Percentiles rank a stretch among this genome's conserved stretches.
Evolutionary conservation across 108 stramenopile genomes (phyloP).

Genomic region (Aurantiochytrium sp.): DNA sequence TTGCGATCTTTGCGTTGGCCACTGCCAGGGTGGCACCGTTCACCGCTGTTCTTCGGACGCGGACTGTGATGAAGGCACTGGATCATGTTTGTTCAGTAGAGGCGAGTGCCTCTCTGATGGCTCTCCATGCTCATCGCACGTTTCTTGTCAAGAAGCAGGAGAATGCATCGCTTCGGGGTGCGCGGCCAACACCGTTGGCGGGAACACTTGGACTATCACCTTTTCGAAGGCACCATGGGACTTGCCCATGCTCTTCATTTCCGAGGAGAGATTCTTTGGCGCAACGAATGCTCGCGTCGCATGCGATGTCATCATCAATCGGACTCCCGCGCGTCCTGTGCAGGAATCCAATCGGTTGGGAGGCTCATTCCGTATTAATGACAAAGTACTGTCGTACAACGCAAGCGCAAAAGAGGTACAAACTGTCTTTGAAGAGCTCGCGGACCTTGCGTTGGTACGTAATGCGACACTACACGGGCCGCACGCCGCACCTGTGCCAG

Average conservation of each 20-base stretch:
- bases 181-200: neutral
- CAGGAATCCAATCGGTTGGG: neutral
- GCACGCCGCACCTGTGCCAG: neutral
- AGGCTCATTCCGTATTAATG: neutral
- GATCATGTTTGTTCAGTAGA: neutral
- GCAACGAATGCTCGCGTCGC: neutral
- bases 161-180: neutral
- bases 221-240: neutral
- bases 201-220: neutral
- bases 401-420: neutral
- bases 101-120: conserved; percentile 12
- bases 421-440: neutral
- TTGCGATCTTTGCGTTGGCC: neutral
- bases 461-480: neutral
- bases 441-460: neutral
- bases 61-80: neutral
- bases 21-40: neutral
- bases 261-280: neutral
- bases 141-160: neutral
- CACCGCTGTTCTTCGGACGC: neutral
- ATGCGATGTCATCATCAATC: neutral
- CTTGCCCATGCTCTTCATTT: neutral
- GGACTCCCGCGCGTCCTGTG: neutral
- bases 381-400: neutral
- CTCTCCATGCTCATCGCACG: neutral